Evolutionary conservation across 2,329 filamentous ascomycete species (phyloP).

Genomic region (Rasamsonia emersonii): DNA sequence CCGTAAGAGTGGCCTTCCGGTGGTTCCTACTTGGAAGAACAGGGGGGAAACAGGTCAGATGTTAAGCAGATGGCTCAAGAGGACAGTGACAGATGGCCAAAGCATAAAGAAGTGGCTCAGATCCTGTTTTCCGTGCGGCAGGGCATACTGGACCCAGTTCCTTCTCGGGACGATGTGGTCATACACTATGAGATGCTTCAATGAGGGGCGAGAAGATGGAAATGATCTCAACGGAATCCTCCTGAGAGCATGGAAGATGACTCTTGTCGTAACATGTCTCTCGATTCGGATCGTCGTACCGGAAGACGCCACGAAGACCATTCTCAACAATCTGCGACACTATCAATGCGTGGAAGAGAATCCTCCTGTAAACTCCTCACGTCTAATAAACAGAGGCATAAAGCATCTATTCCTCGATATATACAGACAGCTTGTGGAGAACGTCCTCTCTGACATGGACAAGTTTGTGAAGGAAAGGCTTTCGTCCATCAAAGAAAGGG

Average conservation of each 20-base stretch:
- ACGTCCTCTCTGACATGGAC: slow-evolving; percentile 3
- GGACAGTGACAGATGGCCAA: not conserved
- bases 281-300: slow-evolving; percentile 6
- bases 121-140: not conserved
- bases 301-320: not conserved
- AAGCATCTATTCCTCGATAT: slow-evolving; percentile 6
- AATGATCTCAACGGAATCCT: slow-evolving; percentile 3
- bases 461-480: not conserved
- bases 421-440: slow-evolving; percentile 1
- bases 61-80: not conserved
- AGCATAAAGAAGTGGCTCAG: slow-evolving; percentile 1
- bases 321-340: not conserved
- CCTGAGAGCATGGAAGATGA: slow-evolving; percentile 5
- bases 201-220: not conserved
- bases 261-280: slow-evolving; percentile 5
- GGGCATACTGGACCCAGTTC: not conserved
- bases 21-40: not conserved
- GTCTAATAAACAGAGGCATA: slow-evolving; percentile 6
- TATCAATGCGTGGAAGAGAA: not conserved
- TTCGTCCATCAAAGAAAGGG: not conserved
- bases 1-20: not conserved
- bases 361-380: slow-evolving; percentile 2
- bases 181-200: slow-evolving; percentile 1
- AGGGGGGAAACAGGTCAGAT: not conserved
- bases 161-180: slow-evolving; percentile 2